These are phyloP conservation scores for Astragalus glycyphyllos DNA, from an alignment of 306 rosid species.

Conservation along the genomic window DNA sequence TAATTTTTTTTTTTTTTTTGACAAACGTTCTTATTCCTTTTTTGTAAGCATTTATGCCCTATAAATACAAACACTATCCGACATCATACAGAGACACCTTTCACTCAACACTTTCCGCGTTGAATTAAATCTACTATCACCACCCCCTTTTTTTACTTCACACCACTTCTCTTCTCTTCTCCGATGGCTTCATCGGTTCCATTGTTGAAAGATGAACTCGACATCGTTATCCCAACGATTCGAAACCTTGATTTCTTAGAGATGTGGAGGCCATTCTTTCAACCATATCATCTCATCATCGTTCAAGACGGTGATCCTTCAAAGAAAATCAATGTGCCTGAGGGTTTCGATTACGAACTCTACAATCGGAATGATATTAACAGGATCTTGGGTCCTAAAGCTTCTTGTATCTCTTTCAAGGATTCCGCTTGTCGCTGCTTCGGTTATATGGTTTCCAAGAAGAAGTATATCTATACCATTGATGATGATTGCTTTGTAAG, in stretches of 20 bases:
- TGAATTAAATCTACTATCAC: neutral
- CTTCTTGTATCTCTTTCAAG: slow-evolving; percentile 87
- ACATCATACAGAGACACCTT: neutral
- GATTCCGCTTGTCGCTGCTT: slow-evolving; percentile 90
- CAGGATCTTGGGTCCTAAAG: slow-evolving; percentile 79
- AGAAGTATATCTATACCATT: slow-evolving; percentile 87
- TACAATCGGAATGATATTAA: slow-evolving; percentile 78
- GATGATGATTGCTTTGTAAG: slow-evolving; percentile 94
- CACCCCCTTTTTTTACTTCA: neutral
- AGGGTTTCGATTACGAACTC: slow-evolving; percentile 79
- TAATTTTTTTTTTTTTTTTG: too few species aligned
- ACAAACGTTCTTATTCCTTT: neutral
- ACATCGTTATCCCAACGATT: slow-evolving; percentile 91
- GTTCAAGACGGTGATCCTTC: slow-evolving; percentile 90
- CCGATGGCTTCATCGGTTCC: slow-evolving; percentile 65
- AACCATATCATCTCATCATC: slow-evolving; percentile 72
- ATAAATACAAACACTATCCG: neutral
- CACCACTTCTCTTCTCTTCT: neutral
- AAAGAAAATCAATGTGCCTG: slow-evolving; percentile 67
- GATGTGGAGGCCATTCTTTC: slow-evolving; percentile 89
- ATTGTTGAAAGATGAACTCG: slow-evolving; percentile 72
- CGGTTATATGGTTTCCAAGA: slow-evolving; percentile 84
- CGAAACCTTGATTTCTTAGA: slow-evolving; percentile 87
- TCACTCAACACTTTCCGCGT: slow-evolving; percentile 20
- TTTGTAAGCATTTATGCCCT: too few species aligned